These are phyloP conservation scores for Penicillium pancosmium DNA, from an alignment of 495 filamentous ascomycete species.

Conservation along the genomic window DNA sequence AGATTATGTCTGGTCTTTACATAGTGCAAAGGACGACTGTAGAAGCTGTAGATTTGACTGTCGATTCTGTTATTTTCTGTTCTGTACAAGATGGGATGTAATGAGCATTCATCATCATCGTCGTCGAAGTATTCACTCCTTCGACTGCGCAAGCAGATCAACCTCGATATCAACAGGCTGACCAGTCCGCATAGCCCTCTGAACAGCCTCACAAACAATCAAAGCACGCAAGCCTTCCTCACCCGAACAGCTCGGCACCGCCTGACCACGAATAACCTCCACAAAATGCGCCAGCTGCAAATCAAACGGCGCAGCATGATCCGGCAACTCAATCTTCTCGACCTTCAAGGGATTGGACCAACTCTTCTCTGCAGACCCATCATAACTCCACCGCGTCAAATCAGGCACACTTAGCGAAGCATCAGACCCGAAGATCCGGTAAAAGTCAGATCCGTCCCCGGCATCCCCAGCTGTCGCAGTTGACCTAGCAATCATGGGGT, in stretches of 20 bases:
- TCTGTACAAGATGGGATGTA: background rate
- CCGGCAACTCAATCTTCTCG: conserved; percentile 37
- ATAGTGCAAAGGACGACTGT: background rate
- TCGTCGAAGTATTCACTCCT: background rate
- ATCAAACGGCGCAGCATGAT: conserved; percentile 54
- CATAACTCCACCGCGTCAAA: conserved; percentile 57
- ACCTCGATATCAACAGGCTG: conserved; percentile 38
- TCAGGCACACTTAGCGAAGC: conserved; percentile 60
- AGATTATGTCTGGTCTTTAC: background rate
- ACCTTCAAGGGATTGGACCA: conserved; percentile 34
- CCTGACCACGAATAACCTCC: conserved; percentile 48
- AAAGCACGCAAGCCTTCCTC: conserved; percentile 50
- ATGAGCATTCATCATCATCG: background rate
- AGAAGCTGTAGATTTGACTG: conserved; percentile 1
- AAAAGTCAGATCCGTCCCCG: conserved; percentile 45
- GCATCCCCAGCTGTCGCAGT: background rate
- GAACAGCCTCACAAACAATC: conserved; percentile 46
- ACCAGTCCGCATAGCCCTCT: conserved; percentile 41
- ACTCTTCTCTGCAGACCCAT: conserved; percentile 33
- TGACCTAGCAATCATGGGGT: conserved; percentile 51
- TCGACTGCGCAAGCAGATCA: conserved; percentile 19
- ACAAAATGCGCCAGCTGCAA: conserved; percentile 60
- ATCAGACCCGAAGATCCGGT: conserved; percentile 58
- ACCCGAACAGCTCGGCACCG: conserved; percentile 46
- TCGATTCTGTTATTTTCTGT: background rate